Base-by-base conservation (phyloP, 1,284 basidiomycete species). In the Puccinia polysora region DNA sequence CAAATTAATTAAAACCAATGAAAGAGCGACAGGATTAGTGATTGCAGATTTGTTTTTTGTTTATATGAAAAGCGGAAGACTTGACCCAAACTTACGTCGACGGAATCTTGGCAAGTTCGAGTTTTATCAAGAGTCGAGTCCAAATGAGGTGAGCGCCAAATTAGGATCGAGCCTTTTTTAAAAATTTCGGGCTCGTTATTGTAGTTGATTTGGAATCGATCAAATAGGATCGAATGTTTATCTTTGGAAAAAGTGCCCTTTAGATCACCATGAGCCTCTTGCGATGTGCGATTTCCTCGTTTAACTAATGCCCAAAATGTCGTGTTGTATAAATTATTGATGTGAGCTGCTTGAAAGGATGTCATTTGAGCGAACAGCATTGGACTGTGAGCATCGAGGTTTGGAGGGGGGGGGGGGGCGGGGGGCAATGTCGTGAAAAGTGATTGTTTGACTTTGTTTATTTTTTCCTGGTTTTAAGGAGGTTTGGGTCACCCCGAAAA, bases 311-410 rank as follows among this genome's bases (percentile, higher is more conserved):
- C 89, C 96, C 95, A 98, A 79, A 97, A 98, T 0, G 84, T 83
- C 0, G 96, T 97, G 78, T 98, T 98, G 83, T 98, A 95, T 25
- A 98, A 82, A 78, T 97, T 98, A 80, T 98, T 98, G 80, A 98
- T 90, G 79, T 98, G 96, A 0, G 96, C 93, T 96, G 77, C 5
- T 15, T 34, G 74, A 73, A 40, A 73, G 38, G 71, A 73, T 70
- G 74, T 4, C 45, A 47, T 15, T 8, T 38, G 0, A 1, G 4
- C 25, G 8, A 59, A 47, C n/a, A 49, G 28, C 23, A 20, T 15
- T 0, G 25, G 50, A 14, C 4, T n/a, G 25, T 20, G 14, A 52
- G 50, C 14, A 12, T 23, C 10, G 25, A 12, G n/a, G n/a, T n/a
- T n/a, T n/a, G n/a, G n/a, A n/a, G n/a, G n/a, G n/a, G n/a, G n/a